Base-by-base conservation (phyloP, 2,329 filamentous ascomycete genomes). In the Dothidotthia symphoricarpi region DNA sequence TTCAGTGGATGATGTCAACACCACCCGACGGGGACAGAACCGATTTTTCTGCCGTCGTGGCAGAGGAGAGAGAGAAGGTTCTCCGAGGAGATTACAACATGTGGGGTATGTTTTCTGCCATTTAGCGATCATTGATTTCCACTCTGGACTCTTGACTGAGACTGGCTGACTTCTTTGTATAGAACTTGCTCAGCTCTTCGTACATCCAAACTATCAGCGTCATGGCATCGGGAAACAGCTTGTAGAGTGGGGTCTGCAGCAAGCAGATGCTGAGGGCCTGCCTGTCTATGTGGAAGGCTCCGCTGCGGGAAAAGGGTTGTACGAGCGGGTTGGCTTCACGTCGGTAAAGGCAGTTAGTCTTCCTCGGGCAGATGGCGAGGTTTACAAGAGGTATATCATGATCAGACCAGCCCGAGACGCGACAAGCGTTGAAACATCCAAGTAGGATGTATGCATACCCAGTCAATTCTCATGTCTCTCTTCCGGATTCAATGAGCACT, bases 41-140 rank as follows among this genome's bases (percentile, higher is more conserved):
- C 27, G 13, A n/a, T n/a, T n/a, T 29, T 13, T 8, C 7, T 29
- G 13, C 27, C 7, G 13, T 14, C 16, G 16, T 34, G 19, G 31
- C 36, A 16, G 24, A 28, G 29, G 25, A 19, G 24, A 36, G 42
- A 30, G 36, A 45, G 28, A 30, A 22, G 11, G 35, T 40, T 11
- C 22, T 45, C 13, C 26, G 31, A n/a, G 45, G 36, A 3, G 16
- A 43, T 34, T 29, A 34, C 15, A 14, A 36, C 19, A 38, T 49
- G n/a, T 49, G 45, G 45, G 39, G 45, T 49, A 38, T 16, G 42
- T 39, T n/a, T n/a, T n/a, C n/a, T n/a, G n/a, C n/a, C n/a, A n/a
- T n/a, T n/a, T n/a, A n/a, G n/a, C 13, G 16, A 8, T 17, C 36
- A 33, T 22, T 12, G n/a, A n/a, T 28, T 22, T n/a, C 16, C 29